phyloP scores from a whole-genome alignment of 2,329 filamentous ascomycete species.

The Coniochaeta pulveracea region DNA sequence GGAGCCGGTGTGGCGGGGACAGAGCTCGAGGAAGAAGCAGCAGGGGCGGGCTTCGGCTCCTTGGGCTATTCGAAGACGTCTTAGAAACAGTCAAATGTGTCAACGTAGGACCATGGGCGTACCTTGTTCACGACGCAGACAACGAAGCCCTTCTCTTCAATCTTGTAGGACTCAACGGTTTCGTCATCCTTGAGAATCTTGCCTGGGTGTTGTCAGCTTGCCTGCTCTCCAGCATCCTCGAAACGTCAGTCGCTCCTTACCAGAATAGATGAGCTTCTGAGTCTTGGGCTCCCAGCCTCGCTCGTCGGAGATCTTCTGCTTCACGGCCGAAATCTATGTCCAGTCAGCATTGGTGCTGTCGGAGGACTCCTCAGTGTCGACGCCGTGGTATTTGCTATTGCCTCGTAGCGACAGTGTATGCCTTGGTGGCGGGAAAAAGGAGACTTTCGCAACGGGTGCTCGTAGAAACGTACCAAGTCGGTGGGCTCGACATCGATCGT shows the following conservation, averaged over 20 bases:
- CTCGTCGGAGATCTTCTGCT: conserved; percentile 82
- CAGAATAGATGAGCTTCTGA: conserved; percentile 97
- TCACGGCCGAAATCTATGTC: conserved; percentile 71
- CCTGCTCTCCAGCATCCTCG: neutral
- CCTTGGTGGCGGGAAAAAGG: conserved; percentile 13
- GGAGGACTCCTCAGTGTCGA: too few relatives aligned
- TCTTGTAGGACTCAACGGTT: conserved; percentile 92
- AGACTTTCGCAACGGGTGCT: too few relatives aligned
- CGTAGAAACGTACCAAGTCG: conserved; percentile 61
- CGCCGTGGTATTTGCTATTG: conserved; percentile 2
- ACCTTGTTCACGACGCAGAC: conserved; percentile 99
- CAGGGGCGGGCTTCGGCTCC: conserved; percentile 57
- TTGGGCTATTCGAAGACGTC: neutral
- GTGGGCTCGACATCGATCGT: conserved; percentile 87
- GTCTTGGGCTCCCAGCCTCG: conserved; percentile 88
- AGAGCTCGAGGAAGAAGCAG: conserved; percentile 48
- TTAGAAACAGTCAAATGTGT: conserved; percentile 14
- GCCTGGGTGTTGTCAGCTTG: conserved; percentile 40
- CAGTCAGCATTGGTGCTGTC: conserved; percentile 13
- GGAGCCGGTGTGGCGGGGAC: conserved; percentile 51
- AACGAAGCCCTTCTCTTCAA: conserved; percentile 98
- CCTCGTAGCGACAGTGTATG: conserved; percentile 8
- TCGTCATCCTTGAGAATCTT: conserved; percentile 98
- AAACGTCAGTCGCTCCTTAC: conserved; percentile 36
- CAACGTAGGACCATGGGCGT: conserved; percentile 14